Conservation (phyloP, 1,284 basidiomycete genomes). For the Trichosporon sp. region DNA sequence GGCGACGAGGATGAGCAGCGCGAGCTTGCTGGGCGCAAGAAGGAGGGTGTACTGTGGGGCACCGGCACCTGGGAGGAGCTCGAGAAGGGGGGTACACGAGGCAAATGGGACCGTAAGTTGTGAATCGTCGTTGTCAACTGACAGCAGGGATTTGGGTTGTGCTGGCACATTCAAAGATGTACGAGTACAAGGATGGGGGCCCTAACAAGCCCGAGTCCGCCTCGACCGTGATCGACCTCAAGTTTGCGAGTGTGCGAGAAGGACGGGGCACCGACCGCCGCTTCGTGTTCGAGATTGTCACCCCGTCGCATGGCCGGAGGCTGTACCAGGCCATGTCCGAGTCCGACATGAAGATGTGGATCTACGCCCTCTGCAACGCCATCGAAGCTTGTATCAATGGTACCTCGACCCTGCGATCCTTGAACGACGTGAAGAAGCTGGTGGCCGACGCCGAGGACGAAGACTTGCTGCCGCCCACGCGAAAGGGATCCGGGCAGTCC, state of each 20-base stretch:
- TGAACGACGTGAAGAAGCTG: conserved; percentile 21
- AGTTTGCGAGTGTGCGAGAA: conserved; percentile 49
- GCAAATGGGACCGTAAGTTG: conserved; percentile 48
- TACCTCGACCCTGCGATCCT: conserved; percentile 49
- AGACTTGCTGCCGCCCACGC: background rate
- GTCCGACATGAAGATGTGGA: conserved; percentile 53
- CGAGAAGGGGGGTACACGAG: conserved; percentile 31
- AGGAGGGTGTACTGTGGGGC: conserved; percentile 49
- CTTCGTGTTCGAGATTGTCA: conserved; percentile 55
- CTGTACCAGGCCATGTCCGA: conserved; percentile 54
- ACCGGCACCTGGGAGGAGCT: conserved; percentile 47
- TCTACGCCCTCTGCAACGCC: conserved; percentile 53
- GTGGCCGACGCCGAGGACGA: background rate
- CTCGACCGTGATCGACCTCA: conserved; percentile 47
- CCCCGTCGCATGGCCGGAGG: conserved; percentile 50
- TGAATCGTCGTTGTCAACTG: background rate
- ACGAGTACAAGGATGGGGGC: conserved; percentile 47
- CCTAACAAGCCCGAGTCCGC: conserved; percentile 34
- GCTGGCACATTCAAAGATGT: conserved; percentile 46
- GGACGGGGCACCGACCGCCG: conserved; percentile 48
- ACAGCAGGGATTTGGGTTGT: conserved; percentile 48
- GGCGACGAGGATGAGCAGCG: conserved; percentile 44
- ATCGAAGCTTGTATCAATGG: conserved; percentile 56
- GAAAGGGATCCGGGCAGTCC: background rate
- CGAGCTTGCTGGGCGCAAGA: conserved; percentile 45